phyloP scores from a whole-genome alignment of 2,329 filamentous ascomycete species.

The Penicillium occitanis region DNA sequence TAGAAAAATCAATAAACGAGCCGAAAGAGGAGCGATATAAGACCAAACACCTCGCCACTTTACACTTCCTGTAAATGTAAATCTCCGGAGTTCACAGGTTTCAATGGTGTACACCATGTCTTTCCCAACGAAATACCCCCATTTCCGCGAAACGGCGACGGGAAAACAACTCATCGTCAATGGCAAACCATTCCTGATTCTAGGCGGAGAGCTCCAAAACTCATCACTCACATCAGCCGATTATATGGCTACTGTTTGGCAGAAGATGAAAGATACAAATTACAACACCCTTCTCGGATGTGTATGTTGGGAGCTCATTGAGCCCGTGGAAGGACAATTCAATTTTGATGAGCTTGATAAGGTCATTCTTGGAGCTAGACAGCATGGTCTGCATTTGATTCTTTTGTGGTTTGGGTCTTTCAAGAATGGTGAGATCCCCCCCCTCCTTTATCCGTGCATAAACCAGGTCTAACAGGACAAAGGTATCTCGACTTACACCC shows the following conservation, averaged over 20 bases:
- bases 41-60: neutral
- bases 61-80: neutral
- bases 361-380: neutral
- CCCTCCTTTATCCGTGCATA: neutral
- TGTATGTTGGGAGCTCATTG: neutral
- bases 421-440: neutral
- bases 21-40: neutral
- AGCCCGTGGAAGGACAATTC: neutral
- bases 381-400: neutral
- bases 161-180: neutral
- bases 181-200: neutral
- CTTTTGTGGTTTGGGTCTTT: neutral
- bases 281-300: constrained; percentile 42
- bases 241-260: constrained; percentile 49
- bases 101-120: neutral
- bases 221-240: constrained; percentile 47
- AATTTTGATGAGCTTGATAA: neutral
- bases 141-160: neutral
- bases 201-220: constrained; percentile 37
- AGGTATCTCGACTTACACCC: neutral
- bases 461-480: neutral
- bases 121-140: neutral
- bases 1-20: neutral
- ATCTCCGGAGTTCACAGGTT: neutral
- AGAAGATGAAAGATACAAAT: constrained; percentile 42